Percentiles rank a stretch among this genome's conserved stretches.
Evolutionary conservation across 805 yeast species (phyloP).

Genomic region (Suhomyces sp.): DNA sequence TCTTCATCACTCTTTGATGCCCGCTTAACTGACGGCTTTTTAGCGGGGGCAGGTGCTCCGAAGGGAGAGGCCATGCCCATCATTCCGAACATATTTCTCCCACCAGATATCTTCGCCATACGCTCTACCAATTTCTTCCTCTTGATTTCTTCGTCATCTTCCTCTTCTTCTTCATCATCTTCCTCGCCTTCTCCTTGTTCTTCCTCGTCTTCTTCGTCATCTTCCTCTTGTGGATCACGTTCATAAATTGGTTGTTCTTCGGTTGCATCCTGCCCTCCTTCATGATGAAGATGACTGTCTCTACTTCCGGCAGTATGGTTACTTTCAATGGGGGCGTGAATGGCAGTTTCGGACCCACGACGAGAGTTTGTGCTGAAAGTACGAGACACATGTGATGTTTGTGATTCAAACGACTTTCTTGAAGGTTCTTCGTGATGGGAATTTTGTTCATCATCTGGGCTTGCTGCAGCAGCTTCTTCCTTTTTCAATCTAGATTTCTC

Average conservation of each 20-base stretch:
- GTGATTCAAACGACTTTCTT: conserved; percentile 7
- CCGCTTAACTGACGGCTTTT: conserved; percentile 1
- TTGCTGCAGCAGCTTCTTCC: conserved; percentile 16
- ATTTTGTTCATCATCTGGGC: conserved; percentile 9
- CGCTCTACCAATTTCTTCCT: conserved; percentile 80
- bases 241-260: not conserved
- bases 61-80: conserved; percentile 52
- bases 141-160: conserved; percentile 73
- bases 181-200: conserved; percentile 11
- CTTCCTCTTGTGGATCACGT: no score
- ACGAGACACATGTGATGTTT: not conserved
- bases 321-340: not conserved
- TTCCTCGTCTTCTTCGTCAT: conserved; percentile 15
- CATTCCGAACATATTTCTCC: conserved; percentile 76
- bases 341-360: conserved; percentile 1
- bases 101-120: conserved; percentile 95
- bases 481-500: conserved; percentile 20
- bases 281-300: no score
- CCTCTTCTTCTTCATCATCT: conserved; percentile 53
- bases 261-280: no score
- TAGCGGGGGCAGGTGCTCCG: conserved; percentile 23
- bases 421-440: conserved; percentile 2
- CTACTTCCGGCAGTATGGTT: conserved; percentile 6
- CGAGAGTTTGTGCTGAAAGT: conserved; percentile 1
- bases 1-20: no score